These are phyloP conservation scores for Saturnispora bothae DNA, from an alignment of 805 yeast species.

Conservation along the genomic window DNA sequence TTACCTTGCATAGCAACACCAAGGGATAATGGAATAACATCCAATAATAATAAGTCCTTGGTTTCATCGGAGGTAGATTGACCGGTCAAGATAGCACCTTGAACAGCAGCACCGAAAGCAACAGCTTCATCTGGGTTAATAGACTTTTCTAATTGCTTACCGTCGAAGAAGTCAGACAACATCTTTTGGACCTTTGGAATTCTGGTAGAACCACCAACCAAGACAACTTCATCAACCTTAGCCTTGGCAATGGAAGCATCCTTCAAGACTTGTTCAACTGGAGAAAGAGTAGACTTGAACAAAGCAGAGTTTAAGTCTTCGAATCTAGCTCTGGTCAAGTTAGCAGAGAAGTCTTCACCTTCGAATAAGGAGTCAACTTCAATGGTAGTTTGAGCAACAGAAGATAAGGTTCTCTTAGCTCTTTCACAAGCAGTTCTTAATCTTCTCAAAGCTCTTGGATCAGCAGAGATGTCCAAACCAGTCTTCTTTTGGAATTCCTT, in stretches of 20 bases:
- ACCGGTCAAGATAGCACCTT: slow-evolving; percentile 97
- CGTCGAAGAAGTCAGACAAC: slow-evolving; percentile 90
- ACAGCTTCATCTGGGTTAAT: slow-evolving; percentile 99
- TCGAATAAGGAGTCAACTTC: slow-evolving; percentile 93
- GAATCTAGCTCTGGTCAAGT: slow-evolving; percentile 95
- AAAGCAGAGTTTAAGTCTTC: slow-evolving; percentile 90
- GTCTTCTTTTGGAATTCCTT: slow-evolving; percentile 88
- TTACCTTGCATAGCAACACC: slow-evolving; percentile 99
- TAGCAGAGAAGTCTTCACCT: slow-evolving; percentile 91
- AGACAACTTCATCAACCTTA: slow-evolving; percentile 85
- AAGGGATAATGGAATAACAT: slow-evolving; percentile 95
- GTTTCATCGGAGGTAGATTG: slow-evolving; percentile 82
- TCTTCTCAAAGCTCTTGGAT: slow-evolving; percentile 95
- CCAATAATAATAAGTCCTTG: slow-evolving; percentile 89
- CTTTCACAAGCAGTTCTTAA: slow-evolving; percentile 98
- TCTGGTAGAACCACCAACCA: slow-evolving; percentile 98
- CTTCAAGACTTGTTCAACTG: slow-evolving; percentile 91
- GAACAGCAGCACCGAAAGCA: slow-evolving; percentile 99
- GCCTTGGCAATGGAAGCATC: slow-evolving; percentile 81
- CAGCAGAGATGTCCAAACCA: slow-evolving; percentile 78
- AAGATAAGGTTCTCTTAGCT: slow-evolving; percentile 96
- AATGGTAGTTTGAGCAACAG: slow-evolving; percentile 90
- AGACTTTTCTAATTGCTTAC: slow-evolving; percentile 92
- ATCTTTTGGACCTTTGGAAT: slow-evolving; percentile 96
- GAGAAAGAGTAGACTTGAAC: slow-evolving; percentile 88